Base-by-base conservation (phyloP, 2,329 filamentous ascomycete species). In the Colletotrichum neosansevieriae region DNA sequence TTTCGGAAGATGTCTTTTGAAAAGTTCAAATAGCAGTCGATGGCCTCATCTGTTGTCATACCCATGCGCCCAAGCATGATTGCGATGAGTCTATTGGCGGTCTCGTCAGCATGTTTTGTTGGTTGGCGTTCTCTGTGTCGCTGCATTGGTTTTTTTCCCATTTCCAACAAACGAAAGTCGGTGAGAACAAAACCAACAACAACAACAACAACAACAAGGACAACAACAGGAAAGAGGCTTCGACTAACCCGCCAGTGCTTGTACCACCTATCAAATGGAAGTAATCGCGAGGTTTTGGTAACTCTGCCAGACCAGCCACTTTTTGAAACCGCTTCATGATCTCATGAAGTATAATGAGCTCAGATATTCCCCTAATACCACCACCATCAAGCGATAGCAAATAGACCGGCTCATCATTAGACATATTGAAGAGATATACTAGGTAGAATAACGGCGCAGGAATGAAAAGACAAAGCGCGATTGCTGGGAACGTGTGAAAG, bases 21-120 rank as follows among this genome's bases (percentile, higher is more conserved):
- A 2, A 84, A 76, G 3, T 71, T 58, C 13, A 79, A 72, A 65
- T 85, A 85, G 2, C 75, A 78, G 3, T 74, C 64, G 15, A 84
- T 79, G 34, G 81, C 83, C 17, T 85, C 79, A 24, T 76, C 69
- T 9, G 83, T 77, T 29, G 76, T 78, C 80, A 85, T 83, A 34
- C 79, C 72, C 1, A 86, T 74, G 2, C 81, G 78, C 1, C 82
- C 82, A 5, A 85, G 77, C 77, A 86, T 81, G 38, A 85, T 79
- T 2, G 83, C 82, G 10, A 85, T 81, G 9, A 85, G 73, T 0
- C 82, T 84, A 62, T 38, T 19, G 10, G 34, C 9, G 4, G 29
- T 70, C 4, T 42, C 57, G 50, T 62, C 15, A 62, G 59, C 34
- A 24, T 12, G 17, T 29, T 21, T 34, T 1, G 49, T 51, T 58